phyloP scores from a whole-genome alignment of 768 basidiomycete genomes.

The Asterophora parasitica region DNA sequence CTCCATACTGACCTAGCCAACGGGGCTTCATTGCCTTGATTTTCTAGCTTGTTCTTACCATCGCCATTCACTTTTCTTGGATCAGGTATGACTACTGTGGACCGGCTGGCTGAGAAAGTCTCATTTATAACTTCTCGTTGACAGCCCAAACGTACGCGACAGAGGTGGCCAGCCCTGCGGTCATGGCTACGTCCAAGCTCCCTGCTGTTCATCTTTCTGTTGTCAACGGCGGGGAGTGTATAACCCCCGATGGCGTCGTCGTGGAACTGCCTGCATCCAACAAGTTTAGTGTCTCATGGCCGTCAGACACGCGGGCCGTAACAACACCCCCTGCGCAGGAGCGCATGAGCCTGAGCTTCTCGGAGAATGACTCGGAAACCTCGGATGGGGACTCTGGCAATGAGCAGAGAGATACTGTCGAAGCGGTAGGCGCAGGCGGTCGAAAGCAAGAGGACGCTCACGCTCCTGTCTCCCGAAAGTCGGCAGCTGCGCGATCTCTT shows the following conservation, averaged over 20 bases:
- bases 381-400: conserved; percentile 40
- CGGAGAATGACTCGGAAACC: conserved; percentile 45
- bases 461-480: conserved; percentile 9
- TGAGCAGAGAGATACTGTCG: conserved; percentile 8
- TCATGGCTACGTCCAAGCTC: conserved; percentile 32
- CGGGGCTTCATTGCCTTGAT: conserved; percentile 7
- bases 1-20: background rate
- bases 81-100: too few relatives aligned
- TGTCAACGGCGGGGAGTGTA: conserved; percentile 36
- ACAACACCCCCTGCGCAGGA: conserved; percentile 36
- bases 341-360: conserved; percentile 37
- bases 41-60: background rate
- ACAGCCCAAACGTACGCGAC: background rate
- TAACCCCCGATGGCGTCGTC: conserved; percentile 40
- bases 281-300: conserved; percentile 61
- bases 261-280: conserved; percentile 42
- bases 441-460: conserved; percentile 14
- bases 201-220: conserved; percentile 51
- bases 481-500: conserved; percentile 17
- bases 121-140: too few relatives aligned
- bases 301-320: conserved; percentile 38
- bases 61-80: background rate
- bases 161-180: conserved; percentile 11
- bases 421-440: conserved; percentile 18
- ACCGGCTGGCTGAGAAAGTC: too few relatives aligned